Conservation (phyloP, 108 stramenopile genomes). For the Nitzschia sp. region DNA sequence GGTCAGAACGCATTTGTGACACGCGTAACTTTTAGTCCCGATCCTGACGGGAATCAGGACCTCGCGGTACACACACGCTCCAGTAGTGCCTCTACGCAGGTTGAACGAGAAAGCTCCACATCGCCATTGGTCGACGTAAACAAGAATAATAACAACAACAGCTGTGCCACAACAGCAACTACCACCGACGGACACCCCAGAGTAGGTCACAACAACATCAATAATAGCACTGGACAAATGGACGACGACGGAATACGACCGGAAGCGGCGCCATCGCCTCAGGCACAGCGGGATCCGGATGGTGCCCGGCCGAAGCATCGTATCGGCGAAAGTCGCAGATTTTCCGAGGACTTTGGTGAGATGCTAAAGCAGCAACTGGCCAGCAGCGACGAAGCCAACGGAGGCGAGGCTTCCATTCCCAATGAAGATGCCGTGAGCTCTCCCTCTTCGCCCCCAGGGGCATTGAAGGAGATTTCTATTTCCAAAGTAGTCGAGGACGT, state of each 20-base stretch:
- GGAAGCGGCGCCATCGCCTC: neutral
- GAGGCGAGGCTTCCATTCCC: neutral
- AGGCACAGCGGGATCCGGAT: neutral
- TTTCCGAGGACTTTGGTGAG: neutral
- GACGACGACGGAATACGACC: neutral
- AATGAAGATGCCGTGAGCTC: neutral
- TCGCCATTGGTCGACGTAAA: neutral
- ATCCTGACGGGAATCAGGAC: neutral
- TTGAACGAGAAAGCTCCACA: neutral
- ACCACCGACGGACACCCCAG: no score
- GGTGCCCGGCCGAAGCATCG: neutral
- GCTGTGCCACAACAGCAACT: no score
- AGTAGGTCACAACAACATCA: neutral
- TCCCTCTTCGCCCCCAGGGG: neutral
- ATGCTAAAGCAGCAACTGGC: neutral
- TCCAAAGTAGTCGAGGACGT: neutral
- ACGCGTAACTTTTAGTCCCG: neutral
- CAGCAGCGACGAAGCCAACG: neutral
- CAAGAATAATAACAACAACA: slow-evolving; percentile 2
- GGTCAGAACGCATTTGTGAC: no score
- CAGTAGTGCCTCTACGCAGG: neutral
- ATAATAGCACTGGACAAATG: neutral
- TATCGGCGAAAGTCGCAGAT: slow-evolving; percentile 2
- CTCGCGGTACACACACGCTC: neutral
- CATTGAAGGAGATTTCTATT: neutral